Base-by-base conservation (phyloP, 768 basidiomycete genomes). In the Kwoniella europaea region DNA sequence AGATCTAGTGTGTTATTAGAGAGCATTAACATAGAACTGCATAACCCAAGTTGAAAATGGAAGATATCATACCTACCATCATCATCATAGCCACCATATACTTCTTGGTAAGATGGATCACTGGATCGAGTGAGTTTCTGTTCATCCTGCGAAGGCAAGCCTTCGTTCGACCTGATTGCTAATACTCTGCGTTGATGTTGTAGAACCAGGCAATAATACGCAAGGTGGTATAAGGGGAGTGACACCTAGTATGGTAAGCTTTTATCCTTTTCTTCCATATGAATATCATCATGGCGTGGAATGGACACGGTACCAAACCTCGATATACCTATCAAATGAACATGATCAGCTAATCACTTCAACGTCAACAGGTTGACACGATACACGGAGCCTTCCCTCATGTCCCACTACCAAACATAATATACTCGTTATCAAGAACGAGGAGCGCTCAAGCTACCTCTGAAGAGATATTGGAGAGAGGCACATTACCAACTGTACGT, bases 401-500 rank as follows among this genome's bases (percentile, higher is more conserved):
- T 63, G 69, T 82, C 20, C 77, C 76, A 53, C 27, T 74, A 18
- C 59, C 72, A 5, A 75, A 80, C 20, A 77, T 83, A 62, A 75
- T 80, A 35, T 82, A 79, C 43, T 72, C 72, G 22, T 63, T 83
- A 16, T 77, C 77, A 15, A 74, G 75, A 71, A 82, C 81, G 6
- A 65, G 75, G n/a, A 76, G 74, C 13, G 79, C 68, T 29, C 79
- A 82, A 70, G 66, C 73, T 22, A 83, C 82, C 0, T 74, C 72
- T 29, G 82, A 83, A 46, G 76, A 79, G 71, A 81, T 83, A 10
- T 69, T 83, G 3, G 82, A 83, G 55, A 65, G 71, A 59, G 81
- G 81, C 2, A 72, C 65, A 52, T 60, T 83, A 43, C 78, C 76
- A 46, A 67, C 71, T 68, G 82, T 82, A 55, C 18, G 78, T 73